Percentiles rank a stretch among this genome's conserved stretches.
These are phyloP conservation scores for Trichosporon asahii DNA, from an alignment of 1,284 basidiomycete species.

Conservation along the genomic window DNA sequence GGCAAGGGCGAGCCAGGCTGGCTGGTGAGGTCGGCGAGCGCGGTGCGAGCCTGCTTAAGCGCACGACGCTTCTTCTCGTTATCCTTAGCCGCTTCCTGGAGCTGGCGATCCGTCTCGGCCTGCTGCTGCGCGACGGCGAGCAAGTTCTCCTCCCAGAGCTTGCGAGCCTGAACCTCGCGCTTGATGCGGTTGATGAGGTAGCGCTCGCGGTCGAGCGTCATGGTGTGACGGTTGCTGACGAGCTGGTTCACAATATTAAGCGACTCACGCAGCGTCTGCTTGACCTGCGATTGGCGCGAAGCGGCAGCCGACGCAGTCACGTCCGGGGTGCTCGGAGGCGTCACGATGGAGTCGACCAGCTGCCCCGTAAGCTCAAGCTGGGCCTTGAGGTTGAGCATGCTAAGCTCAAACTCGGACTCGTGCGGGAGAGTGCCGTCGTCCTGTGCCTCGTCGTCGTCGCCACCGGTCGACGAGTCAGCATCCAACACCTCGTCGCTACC, in stretches of 20 bases:
- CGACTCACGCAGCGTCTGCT: slow-evolving; percentile 63
- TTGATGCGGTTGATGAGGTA: slow-evolving; percentile 67
- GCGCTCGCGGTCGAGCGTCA: slow-evolving; percentile 74
- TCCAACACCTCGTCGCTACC: slow-evolving; percentile 22
- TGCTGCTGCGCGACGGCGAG: slow-evolving; percentile 81
- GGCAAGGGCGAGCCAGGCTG: slow-evolving; percentile 25
- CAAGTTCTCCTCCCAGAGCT: slow-evolving; percentile 89
- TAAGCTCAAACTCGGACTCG: slow-evolving; percentile 64
- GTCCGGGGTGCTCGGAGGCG: slow-evolving; percentile 41
- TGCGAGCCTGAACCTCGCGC: slow-evolving; percentile 68
- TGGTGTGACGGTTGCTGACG: slow-evolving; percentile 66
- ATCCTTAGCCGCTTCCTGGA: slow-evolving; percentile 55
- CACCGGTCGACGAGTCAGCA: slow-evolving; percentile 30
- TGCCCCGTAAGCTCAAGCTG: slow-evolving; percentile 75
- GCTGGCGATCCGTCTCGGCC: slow-evolving; percentile 75
- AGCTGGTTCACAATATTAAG: slow-evolving; percentile 61
- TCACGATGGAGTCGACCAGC: slow-evolving; percentile 60
- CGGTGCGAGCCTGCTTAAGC: slow-evolving; percentile 66
- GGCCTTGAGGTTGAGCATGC: slow-evolving; percentile 69
- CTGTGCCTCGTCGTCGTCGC: slow-evolving; percentile 18
- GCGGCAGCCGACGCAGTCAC: slow-evolving; percentile 36
- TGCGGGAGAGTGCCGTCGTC: slow-evolving; percentile 59
- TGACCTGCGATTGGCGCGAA: slow-evolving; percentile 55
- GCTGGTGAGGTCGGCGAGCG: slow-evolving; percentile 55
- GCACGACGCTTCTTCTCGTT: slow-evolving; percentile 54